Conservation (phyloP, 345 rosid genomes). For the Salix arbutifolia region DNA sequence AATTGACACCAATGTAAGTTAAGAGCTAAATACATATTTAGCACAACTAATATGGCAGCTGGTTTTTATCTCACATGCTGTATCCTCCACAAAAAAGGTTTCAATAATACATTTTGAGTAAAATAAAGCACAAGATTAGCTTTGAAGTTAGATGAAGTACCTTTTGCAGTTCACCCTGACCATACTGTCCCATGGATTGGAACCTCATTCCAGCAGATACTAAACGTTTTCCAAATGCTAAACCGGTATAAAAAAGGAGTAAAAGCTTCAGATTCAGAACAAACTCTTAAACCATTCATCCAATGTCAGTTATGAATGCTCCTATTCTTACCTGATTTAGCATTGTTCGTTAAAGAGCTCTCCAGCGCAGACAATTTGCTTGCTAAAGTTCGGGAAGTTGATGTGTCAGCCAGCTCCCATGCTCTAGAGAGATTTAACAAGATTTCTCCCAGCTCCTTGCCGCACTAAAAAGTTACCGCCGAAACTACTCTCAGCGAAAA, state of each 20-base stretch:
- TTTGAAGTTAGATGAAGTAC: conserved; percentile 33
- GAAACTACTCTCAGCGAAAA: neutral
- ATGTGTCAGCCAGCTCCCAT: conserved; percentile 76
- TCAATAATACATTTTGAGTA: neutral
- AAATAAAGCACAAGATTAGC: conserved; percentile 14
- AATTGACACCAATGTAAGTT: neutral
- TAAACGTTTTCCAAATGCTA: conserved; percentile 84
- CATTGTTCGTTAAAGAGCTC: conserved; percentile 42
- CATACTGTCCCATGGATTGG: conserved; percentile 87
- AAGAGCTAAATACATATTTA: neutral
- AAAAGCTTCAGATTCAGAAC: conserved; percentile 20
- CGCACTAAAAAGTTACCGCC: conserved; percentile 52
- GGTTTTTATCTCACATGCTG: neutral
- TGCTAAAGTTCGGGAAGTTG: conserved; percentile 54
- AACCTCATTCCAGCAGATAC: conserved; percentile 80
- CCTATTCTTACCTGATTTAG: conserved; percentile 63
- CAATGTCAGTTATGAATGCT: conserved; percentile 20
- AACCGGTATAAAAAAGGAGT: conserved; percentile 29
- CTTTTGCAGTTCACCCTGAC: conserved; percentile 86
- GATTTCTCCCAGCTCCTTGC: conserved; percentile 70
- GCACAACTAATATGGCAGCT: neutral
- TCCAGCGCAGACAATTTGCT: conserved; percentile 56
- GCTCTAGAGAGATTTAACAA: conserved; percentile 71
- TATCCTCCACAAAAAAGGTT: neutral
- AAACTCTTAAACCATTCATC: conserved; percentile 17